Evolutionary conservation across 2,329 filamentous ascomycete species (phyloP), one percentile per base, ranked within the genome.

Genomic region (Colletotrichum gigasporum): DNA sequence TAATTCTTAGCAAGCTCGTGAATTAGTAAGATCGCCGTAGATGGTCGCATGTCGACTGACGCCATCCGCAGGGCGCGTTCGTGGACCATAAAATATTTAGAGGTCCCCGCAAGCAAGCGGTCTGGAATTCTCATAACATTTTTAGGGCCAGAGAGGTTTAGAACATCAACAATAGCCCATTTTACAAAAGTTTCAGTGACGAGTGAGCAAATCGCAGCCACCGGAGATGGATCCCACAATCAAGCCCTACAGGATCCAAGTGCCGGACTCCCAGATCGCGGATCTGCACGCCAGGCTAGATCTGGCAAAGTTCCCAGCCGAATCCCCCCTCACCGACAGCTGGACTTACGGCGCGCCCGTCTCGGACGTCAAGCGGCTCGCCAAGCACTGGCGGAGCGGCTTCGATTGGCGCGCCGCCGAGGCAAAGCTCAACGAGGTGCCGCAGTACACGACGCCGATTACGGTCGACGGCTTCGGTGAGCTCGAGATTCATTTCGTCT

Each of bases 381-480:
- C 71, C 1, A 62, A 69, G 2, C 72, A 76, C 63, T 82, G 79
- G 79, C 67, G 67, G 26, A 68, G 76, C 9, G 81, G 82, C n/a
- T 91, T 86, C 73, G 82, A 90, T 69, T 92, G 89, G 89, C 82
- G 87, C 8, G 78, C 79, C 22, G 79, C 83, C 14, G 89, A 92
- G 72, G 76, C 79, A 3, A 79, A 81, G 53, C 70, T 91, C 6
- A 91, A 91, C 70, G 64, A 80, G 41, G 73, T 90, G 9, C 84
- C 86, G 0, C 87, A 91, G 22, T 90, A 83, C 73, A 82, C 76
- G 2, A 83, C 83, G 0, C 73, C 74, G 1, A 75, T 91, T 5
- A 63, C 75, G 0, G 81, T 90, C 0, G 81, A 88, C 5, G 85
- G 83, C 0, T 91, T 90, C 65, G 87, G 80, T 0, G 78, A 82